Evolutionary conservation across 176 grass and related monocot species (phyloP).

Genomic region (Alloteropsis semialata): DNA sequence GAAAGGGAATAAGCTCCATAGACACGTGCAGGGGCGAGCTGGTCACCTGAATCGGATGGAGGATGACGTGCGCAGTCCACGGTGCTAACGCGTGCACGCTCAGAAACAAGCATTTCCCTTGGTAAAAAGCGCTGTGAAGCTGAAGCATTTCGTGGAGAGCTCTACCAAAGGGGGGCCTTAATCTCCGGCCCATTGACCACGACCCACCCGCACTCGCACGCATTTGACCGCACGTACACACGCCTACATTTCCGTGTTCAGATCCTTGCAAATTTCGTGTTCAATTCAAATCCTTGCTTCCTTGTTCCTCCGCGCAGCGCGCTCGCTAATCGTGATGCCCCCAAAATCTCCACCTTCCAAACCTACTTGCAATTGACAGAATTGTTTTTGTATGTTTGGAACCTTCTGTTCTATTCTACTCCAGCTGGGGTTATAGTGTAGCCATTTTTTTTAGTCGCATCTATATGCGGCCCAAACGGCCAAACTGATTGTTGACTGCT

Average conservation of each 20-base stretch:
- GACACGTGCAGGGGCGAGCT: no score
- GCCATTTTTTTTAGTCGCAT: background rate
- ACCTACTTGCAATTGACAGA: background rate
- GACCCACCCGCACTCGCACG: slow-evolving; percentile 17
- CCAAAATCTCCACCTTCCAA: slow-evolving; percentile 4
- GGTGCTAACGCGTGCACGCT: no score
- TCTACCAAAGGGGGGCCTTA: slow-evolving; percentile 1
- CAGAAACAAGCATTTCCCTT: no score
- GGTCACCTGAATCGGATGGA: no score
- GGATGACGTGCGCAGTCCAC: no score
- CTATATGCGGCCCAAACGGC: slow-evolving; percentile 8
- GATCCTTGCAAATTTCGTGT: background rate
- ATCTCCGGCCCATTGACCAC: slow-evolving; percentile 31
- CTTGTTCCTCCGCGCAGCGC: background rate
- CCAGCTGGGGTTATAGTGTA: background rate
- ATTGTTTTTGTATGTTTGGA: background rate
- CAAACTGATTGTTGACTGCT: background rate
- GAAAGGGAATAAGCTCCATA: no score
- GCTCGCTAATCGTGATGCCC: background rate
- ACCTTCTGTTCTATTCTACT: background rate
- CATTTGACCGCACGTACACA: background rate
- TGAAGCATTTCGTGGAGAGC: no score
- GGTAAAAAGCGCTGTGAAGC: no score
- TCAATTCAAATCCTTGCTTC: background rate
- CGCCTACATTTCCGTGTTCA: slow-evolving; percentile 24